Evolutionary conservation across 2,329 filamentous ascomycete species (phyloP), one percentile per base, ranked within the genome.

Genomic region (Gnomoniopsis sp.): DNA sequence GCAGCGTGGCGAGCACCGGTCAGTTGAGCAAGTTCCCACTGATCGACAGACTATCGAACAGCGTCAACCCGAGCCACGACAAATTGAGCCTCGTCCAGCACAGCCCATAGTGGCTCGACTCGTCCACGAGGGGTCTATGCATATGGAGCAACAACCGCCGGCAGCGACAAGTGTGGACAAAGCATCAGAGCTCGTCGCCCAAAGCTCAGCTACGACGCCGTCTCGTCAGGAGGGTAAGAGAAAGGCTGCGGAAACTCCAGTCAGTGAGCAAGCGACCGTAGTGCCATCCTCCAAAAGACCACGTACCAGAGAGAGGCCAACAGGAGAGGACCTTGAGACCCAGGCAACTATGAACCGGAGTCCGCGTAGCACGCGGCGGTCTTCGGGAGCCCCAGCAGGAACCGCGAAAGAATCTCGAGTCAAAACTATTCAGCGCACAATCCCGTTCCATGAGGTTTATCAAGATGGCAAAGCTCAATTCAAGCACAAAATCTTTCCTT

Each of bases 401-500:
- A n/a, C 41, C 3, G 41, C 41, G 8, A 44, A 19, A 11, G 17
- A 19, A 6, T 19, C 41, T 44, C 41, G 15, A 44, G 41, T 21
- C 47, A 30, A 44, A 44, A 17, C 26, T 30, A 30, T 55, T 3
- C 53, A 58, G 51, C 58, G 55, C 8, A 71, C 69, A 0, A 65
- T 76, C 22, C 63, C 67, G 0, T 76, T 75, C 38, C 62, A 69
- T 8, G 71, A 76, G 15, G 70, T 77, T 1, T 75, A 63, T 57
- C 66, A 71, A 51, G 54, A 68, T 38, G 72, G 71, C 19, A 64
- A 69, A 10, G 67, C 73, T 2, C 48, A 67, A 49, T 65, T 70
- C 61, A 72, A 73, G 33, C 71, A 74, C 57, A 63, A 67, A 43
- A 72, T 72, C 15, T 63, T 70, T 6, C 65, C 74, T 59, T 73